Evolutionary conservation across 768 basidiomycete species (phyloP), one percentile per base, ranked within the genome.

Genomic region (Trametes sanguinea): DNA sequence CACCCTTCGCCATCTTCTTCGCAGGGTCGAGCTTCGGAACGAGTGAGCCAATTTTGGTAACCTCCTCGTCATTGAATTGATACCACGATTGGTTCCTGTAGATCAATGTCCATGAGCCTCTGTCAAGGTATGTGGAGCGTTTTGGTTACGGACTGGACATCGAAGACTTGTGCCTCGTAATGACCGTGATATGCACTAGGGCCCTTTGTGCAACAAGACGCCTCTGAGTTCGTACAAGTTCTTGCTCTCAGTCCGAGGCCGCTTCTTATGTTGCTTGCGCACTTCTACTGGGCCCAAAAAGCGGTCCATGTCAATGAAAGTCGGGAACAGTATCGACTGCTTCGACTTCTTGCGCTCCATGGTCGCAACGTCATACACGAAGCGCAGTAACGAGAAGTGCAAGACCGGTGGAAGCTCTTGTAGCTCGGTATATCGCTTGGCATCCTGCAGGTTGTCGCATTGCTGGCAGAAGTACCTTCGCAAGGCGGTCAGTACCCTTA

Each of bases 111-210:
- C 8, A 30, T 43, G 7, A 54, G 33, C 11, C 13, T 46, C 46
- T 9, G 47, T 13, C 30, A 9, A 48, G 30, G 47, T 29, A 2
- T 22, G n/a, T 22, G 17, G 4, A 46, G n/a, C 5, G 45, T 9
- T 17, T 29, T 35, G 27, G 29, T 13, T 3, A 76, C 85, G 57
- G 68, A 94, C 92, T 76, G 74, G 22, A 76, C 75, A 70, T 94
- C 91, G 67, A 86, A 85, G 17, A 93, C 90, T 69, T 93, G 90
- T 13, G 90, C 91, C 72, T 92, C 90, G 69, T 95, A 94, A 71
- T 94, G 92, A 4, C 92, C 92, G 65, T 90, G 88, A 76, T 97
- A 91, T 35, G 95, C 96, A 72, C 92, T 95, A n/a, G n/a, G 83
- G 68, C 4, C 96, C 96, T 70, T 92, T 93, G 76, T 98, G 96